Percentiles rank a stretch among this genome's conserved stretches.
phyloP scores from a whole-genome alignment of 2,329 filamentous ascomycete species.

The Botrytis hyacinthi region DNA sequence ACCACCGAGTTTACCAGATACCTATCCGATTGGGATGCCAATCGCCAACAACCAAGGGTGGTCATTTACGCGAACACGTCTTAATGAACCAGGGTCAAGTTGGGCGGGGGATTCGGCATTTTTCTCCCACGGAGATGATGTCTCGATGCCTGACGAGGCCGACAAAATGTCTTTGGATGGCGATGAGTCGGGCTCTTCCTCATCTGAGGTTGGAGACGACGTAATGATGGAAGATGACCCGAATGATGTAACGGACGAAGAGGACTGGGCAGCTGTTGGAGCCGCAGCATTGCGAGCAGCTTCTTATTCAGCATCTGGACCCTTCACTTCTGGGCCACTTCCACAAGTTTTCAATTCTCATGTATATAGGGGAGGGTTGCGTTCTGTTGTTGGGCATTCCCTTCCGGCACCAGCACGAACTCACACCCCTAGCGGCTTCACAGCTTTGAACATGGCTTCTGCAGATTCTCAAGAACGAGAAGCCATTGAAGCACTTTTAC shows the following conservation, averaged over 20 bases:
- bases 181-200: constrained; percentile 66
- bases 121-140: constrained; percentile 69
- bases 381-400: constrained; percentile 32
- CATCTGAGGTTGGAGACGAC: constrained; percentile 67
- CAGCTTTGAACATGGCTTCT: constrained; percentile 43
- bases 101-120: constrained; percentile 68
- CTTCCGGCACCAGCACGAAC: constrained; percentile 41
- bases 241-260: constrained; percentile 87
- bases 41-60: constrained; percentile 50
- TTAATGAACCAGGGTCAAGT: constrained; percentile 56
- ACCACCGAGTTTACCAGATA: constrained; percentile 44
- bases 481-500: constrained; percentile 76
- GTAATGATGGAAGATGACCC: constrained; percentile 71
- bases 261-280: constrained; percentile 91
- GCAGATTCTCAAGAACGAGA: constrained; percentile 71
- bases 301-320: constrained; percentile 58
- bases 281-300: constrained; percentile 75
- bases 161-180: constrained; percentile 92
- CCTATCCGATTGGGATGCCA: constrained; percentile 53
- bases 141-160: constrained; percentile 75
- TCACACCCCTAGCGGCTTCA: constrained; percentile 50
- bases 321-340: constrained; percentile 45
- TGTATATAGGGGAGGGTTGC: constrained; percentile 45
- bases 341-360: constrained; percentile 42
- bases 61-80: constrained; percentile 48